These are phyloP conservation scores for Xylaria sp. DNA, from an alignment of 2,329 filamentous ascomycete species.

Conservation along the genomic window DNA sequence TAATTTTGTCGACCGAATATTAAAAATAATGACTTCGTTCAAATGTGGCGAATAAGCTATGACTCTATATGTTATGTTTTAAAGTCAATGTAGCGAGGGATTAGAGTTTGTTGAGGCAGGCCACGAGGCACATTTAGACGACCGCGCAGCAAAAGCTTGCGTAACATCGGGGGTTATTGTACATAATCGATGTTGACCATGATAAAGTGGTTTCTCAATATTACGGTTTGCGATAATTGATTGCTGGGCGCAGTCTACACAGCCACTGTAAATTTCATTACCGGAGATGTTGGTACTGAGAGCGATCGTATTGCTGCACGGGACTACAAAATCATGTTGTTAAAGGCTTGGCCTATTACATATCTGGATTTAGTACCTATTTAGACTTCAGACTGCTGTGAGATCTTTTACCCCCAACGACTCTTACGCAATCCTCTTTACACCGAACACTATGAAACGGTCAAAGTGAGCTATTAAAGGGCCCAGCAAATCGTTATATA, in stretches of 20 bases:
- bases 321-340: background rate
- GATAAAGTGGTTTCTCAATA: background rate
- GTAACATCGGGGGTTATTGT: background rate
- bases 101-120: background rate
- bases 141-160: background rate
- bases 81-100: background rate
- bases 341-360: background rate
- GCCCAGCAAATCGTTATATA: no score
- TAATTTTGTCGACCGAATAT: background rate
- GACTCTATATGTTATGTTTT: background rate
- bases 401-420: background rate
- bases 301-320: background rate
- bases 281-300: background rate
- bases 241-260: constrained; percentile 8
- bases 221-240: background rate
- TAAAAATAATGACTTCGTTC: background rate
- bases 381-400: background rate
- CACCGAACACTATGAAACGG: no score
- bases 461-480: no score
- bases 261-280: background rate
- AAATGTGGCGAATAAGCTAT: background rate
- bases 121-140: background rate
- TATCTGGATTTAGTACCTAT: background rate
- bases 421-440: no score
- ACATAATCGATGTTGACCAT: background rate